These are phyloP conservation scores for Trichoderma simmonsii DNA, from an alignment of 2,329 filamentous ascomycete species.

Conservation along the genomic window DNA sequence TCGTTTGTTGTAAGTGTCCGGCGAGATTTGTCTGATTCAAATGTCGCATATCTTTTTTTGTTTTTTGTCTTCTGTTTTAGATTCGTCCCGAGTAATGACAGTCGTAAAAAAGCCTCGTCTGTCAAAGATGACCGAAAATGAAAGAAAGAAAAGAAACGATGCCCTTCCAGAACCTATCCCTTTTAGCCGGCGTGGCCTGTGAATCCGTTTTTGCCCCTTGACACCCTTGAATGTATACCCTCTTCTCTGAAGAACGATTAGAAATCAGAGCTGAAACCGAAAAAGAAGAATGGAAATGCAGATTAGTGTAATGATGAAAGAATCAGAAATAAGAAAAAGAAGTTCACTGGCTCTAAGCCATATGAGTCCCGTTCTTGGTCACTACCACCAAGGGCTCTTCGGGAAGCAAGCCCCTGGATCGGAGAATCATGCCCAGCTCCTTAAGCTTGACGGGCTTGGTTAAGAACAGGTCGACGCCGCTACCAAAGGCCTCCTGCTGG, in stretches of 20 bases:
- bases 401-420: slow-evolving; percentile 14
- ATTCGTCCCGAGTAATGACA: not conserved
- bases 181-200: not conserved
- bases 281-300: not conserved
- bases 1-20: not conserved
- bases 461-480: slow-evolving; percentile 52
- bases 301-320: not conserved
- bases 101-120: not conserved
- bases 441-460: slow-evolving; percentile 51
- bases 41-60: not conserved
- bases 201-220: not conserved
- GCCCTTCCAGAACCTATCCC: not conserved
- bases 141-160: not conserved
- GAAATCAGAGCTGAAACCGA: not conserved
- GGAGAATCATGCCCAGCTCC: slow-evolving; percentile 30
- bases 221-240: not conserved
- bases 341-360: not conserved
- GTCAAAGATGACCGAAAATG: not conserved
- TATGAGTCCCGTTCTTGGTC: slow-evolving; percentile 2
- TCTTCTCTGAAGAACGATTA: not conserved
- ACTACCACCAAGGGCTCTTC: slow-evolving; percentile 1
- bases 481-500: slow-evolving; percentile 51
- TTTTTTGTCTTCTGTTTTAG: not conserved
- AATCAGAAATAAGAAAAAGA: not conserved
- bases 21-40: not conserved